Conservation (phyloP, 352 stramenopile genomes). For the Discostella stelligera region DNA sequence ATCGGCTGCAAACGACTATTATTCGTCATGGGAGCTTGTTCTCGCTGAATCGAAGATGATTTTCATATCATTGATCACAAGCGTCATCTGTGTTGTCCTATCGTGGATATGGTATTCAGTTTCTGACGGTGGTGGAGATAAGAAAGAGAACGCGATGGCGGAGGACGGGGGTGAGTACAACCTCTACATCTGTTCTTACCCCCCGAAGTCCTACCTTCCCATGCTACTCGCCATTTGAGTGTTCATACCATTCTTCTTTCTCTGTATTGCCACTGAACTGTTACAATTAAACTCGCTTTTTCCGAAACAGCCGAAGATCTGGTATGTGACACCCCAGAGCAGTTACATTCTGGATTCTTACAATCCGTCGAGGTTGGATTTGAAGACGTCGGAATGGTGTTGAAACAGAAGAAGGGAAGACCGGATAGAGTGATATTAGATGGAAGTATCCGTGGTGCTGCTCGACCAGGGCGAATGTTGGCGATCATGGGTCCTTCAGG, state of each 20-base stretch:
- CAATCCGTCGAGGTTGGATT: conserved; percentile 70
- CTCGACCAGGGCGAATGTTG: conserved; percentile 73
- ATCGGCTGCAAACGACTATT: conserved; percentile 1
- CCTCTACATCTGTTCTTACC: conserved; percentile 21
- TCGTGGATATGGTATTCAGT: conserved; percentile 40
- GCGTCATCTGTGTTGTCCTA: conserved; percentile 24
- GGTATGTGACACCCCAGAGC: conserved; percentile 45
- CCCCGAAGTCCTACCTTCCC: conserved; percentile 12
- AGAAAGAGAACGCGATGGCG: conserved; percentile 5
- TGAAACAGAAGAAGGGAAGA: conserved; percentile 62
- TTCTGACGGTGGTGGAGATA: no score
- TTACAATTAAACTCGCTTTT: not conserved
- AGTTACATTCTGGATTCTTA: conserved; percentile 44
- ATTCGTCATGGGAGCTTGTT: conserved; percentile 32
- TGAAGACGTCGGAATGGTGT: conserved; percentile 59
- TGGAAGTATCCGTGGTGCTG: conserved; percentile 65
- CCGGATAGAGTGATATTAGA: conserved; percentile 68
- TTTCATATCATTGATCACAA: conserved; percentile 32
- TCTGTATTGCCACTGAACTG: conserved; percentile 4
- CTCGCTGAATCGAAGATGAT: conserved; percentile 39
- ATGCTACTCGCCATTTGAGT: no score
- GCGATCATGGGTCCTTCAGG: conserved; percentile 72
- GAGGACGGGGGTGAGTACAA: conserved; percentile 49
- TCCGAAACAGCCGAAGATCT: conserved; percentile 39
- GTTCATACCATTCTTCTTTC: no score